Conservation (phyloP, 2,329 filamentous ascomycete genomes). For the Xylariaceae sp. region DNA sequence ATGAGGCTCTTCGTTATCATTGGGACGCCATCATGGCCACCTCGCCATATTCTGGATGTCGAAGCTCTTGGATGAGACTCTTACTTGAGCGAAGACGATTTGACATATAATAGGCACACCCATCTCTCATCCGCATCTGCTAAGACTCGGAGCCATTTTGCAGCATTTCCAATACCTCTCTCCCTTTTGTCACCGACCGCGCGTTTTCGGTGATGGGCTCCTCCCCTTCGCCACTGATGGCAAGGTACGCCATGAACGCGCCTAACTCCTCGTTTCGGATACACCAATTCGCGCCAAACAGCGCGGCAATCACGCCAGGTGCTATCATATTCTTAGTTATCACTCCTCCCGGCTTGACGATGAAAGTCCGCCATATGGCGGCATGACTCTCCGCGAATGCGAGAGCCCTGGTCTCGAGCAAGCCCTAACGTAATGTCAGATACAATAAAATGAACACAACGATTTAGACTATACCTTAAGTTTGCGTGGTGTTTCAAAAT, state of each 20-base stretch:
- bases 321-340: slow-evolving; percentile 14
- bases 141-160: neutral
- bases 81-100: no score
- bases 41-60: no score
- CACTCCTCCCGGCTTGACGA: slow-evolving; percentile 32
- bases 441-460: neutral
- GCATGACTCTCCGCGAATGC: slow-evolving; percentile 31
- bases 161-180: slow-evolving; percentile 28
- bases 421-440: slow-evolving; percentile 26
- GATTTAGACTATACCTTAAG: slow-evolving; percentile 29
- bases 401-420: slow-evolving; percentile 30
- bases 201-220: slow-evolving; percentile 29
- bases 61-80: no score
- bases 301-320: slow-evolving; percentile 11
- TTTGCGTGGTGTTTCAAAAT: slow-evolving; percentile 35
- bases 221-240: slow-evolving; percentile 29
- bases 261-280: slow-evolving; percentile 33
- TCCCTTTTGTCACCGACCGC: slow-evolving; percentile 31
- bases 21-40: no score
- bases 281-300: slow-evolving; percentile 33
- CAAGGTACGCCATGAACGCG: slow-evolving; percentile 35
- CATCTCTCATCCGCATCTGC: neutral
- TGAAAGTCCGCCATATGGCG: slow-evolving; percentile 26
- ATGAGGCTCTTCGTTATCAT: no score
- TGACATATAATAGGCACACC: neutral